Base-by-base conservation (phyloP, 176 grass and related monocot genomes). In the Pontederia crassipes region DNA sequence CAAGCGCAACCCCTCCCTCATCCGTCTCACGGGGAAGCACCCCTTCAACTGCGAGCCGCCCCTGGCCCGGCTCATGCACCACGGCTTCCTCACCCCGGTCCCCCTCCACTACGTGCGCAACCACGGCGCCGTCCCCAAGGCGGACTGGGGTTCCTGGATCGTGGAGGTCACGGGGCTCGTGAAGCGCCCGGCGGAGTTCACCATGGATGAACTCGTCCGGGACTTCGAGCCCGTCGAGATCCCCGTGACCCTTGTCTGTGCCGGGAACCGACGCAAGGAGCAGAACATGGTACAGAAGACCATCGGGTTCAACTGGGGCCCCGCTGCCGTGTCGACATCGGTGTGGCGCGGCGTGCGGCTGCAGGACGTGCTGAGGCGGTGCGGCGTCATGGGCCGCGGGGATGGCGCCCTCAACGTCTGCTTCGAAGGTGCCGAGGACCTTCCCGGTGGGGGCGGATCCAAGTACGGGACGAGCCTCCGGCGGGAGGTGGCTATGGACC, bases 341-440 rank as follows among this genome's bases (percentile, higher is more conserved):
- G 66, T 69, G 1, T 69, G 66, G 66, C 66, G 66, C 10, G 66
- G 66, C 16, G 66, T n/a, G 9, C 50, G 66, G 10, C 66, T 69
- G 15, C 29, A 32, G 29, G 66, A 69, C 17, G 66, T 69, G 16
- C 66, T 69, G 15, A 52, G 52, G n/a, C 66, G 66, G 12, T 55
- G 52, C 66, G 66, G 66, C n/a, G 28, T 57, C 9, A 56, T 48
- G 52, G 10, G n/a, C 16, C 29, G 52, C 15, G 56, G 18, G 53
- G 52, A 69, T 16, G 66, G 66, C 16, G 66, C 66, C 12, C 8
- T 46, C 17, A 46, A 45, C 16, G 66, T 69, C 32, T 69, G 66
- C 66, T 69, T 69, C 66, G 66, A 69, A 52, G 66, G 66, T 4
- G 66, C 66, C 10, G 66, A 69, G 16, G 66, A 69, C 66, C 66